Evolutionary conservation across 2,329 filamentous ascomycete species (phyloP), one percentile per base, ranked within the genome.

Genomic region (Blastomyces silverae): DNA sequence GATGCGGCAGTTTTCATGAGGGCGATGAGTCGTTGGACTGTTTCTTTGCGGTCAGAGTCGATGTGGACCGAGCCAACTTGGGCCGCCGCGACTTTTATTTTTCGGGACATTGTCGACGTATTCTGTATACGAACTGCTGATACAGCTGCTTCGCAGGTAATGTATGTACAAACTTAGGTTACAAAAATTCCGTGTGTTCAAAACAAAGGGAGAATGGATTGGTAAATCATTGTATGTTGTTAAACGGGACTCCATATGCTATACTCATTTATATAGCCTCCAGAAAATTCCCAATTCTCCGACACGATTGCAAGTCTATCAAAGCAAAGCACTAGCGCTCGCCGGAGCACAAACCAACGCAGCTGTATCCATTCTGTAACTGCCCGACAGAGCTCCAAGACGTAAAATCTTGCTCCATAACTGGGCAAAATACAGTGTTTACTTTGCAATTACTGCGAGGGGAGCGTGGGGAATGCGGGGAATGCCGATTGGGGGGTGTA

Each of bases 51-150:
- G 34, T 31, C 28, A 28, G 61, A 42, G 31, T 42, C 37, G 25
- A 25, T 20, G n/a, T 52, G 13, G 34, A 55, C 31, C 15, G 48
- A 37, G 37, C 61, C 61, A 10, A 62, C 46, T 62, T 62, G 60
- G 17, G 25, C 31, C 13, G 46, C 48, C 5, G 34, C 31, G 34
- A 55, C 48, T 52, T 39, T 44, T 3, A 42, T 15, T 53, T 53
- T 53, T 20, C 48, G 31, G 8, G 61, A 31, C 31, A 62, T 62
- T n/a, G 31, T 55, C 10, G 20, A 46, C n/a, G 13, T 7, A 25
- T 10, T 34, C 11, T 6, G 15, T 15, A 56, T 20, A 34, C 2
- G 17, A 34, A 20, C 7, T n/a, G 15, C 17, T 39, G 31, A 31
- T 28, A 20, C 15, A 53, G 7, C 25, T 55, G 17, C 15, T 28